phyloP scores from a whole-genome alignment of 805 yeast species.

The Yarrowia hollandica region DNA sequence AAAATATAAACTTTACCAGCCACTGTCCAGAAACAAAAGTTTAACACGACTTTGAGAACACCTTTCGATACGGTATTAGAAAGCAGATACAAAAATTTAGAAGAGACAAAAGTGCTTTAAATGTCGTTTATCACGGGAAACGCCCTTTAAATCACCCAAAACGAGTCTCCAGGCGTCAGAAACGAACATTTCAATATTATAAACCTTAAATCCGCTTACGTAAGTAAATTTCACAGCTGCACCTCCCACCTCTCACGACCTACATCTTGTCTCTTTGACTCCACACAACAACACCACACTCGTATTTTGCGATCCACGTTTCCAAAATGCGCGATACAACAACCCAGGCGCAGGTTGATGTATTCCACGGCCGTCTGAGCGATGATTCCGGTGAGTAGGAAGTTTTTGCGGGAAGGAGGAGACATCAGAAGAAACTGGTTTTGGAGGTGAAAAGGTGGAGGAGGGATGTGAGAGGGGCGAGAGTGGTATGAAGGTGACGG shows the following conservation, averaged over 20 bases:
- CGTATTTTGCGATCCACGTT: neutral
- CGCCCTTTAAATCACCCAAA: neutral
- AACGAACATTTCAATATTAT: neutral
- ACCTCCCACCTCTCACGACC: constrained; percentile 3
- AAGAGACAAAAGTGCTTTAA: accelerated
- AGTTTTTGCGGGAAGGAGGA: neutral
- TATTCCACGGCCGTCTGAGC: constrained; percentile 23
- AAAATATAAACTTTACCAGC: neutral
- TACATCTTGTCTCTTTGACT: neutral
- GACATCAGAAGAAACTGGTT: neutral
- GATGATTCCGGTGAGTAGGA: constrained; percentile 22
- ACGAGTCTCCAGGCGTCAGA: too few species aligned
- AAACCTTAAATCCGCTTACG: neutral
- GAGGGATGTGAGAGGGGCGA: neutral
- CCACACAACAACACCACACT: neutral
- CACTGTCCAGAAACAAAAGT: neutral
- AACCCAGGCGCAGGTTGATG: constrained; percentile 27
- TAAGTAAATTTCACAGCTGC: constrained; percentile 10
- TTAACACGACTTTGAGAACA: neutral
- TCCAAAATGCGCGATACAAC: constrained; percentile 17
- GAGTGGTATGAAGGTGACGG: neutral
- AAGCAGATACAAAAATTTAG: neutral
- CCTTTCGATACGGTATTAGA: neutral
- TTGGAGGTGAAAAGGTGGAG: neutral
- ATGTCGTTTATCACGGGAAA: neutral